A percentile compares a stretch with the other conserved stretches of the same genome.
Evolutionary conservation across 1,284 basidiomycete genomes (phyloP).

Genomic region (Cerrena zonata): DNA sequence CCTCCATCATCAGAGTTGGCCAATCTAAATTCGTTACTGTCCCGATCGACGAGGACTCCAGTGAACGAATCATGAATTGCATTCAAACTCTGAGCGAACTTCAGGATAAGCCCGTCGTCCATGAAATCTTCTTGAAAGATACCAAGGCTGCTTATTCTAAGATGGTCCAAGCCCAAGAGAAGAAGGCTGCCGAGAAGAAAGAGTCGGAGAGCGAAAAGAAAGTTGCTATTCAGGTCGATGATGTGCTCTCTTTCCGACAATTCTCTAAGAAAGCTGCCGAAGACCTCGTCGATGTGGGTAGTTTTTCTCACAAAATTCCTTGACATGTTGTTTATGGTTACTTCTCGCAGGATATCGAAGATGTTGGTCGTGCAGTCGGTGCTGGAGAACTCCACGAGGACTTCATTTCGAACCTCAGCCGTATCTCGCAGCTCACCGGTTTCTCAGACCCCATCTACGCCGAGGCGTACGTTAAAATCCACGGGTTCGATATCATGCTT

Average conservation of each 20-base stretch:
- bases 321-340: not conserved
- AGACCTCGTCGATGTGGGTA: constrained; percentile 74
- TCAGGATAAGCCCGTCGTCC: constrained; percentile 54
- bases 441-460: constrained; percentile 99
- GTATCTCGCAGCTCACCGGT: constrained; percentile 92
- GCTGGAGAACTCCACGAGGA: constrained; percentile 82
- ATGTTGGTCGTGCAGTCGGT: constrained; percentile 88
- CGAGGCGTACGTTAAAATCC: constrained; percentile 96
- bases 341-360: constrained; percentile 72
- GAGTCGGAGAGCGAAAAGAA: constrained; percentile 73
- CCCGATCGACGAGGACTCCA: constrained; percentile 96
- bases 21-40: constrained; percentile 92
- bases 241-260: constrained; percentile 87
- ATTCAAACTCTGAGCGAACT: constrained; percentile 87
- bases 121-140: constrained; percentile 87
- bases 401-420: constrained; percentile 92
- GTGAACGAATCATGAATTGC: constrained; percentile 94
- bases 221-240: constrained; percentile 83
- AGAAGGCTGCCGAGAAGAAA: constrained; percentile 87
- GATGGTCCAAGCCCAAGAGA: constrained; percentile 90
- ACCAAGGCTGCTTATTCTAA: constrained; percentile 90
- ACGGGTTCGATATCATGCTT: constrained; percentile 94
- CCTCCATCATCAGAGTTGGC: constrained; percentile 91
- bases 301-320: not conserved
- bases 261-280: constrained; percentile 86